Conservation (phyloP, 2,329 filamentous ascomycete genomes). For the Colletotrichum higginsianum region DNA sequence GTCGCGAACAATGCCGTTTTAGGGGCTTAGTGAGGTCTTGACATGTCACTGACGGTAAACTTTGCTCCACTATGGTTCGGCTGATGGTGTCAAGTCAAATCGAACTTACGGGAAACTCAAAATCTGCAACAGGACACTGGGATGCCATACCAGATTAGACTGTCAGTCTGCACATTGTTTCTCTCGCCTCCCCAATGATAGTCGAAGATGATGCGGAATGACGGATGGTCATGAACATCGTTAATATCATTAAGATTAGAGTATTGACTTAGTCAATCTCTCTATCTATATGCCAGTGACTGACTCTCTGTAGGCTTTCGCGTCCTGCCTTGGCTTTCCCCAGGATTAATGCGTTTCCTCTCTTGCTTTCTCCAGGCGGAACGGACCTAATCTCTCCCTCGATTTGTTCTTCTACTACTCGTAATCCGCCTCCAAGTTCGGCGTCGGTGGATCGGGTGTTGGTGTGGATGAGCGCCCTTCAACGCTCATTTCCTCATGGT, state of each 20-base stretch:
- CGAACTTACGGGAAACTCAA: background rate
- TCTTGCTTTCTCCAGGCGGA: background rate
- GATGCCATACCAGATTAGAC: background rate
- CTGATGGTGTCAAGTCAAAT: background rate
- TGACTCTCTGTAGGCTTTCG: constrained; percentile 1
- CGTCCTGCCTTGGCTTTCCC: background rate
- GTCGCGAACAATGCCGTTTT: constrained; percentile 22
- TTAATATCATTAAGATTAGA: constrained; percentile 37
- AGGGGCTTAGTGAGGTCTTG: background rate
- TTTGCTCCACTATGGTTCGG: background rate
- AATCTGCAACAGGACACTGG: no score
- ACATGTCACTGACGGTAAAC: constrained; percentile 10
- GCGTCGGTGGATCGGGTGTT: constrained; percentile 38
- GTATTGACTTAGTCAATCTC: constrained; percentile 13
- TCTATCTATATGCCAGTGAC: constrained; percentile 22
- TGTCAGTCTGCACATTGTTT: background rate
- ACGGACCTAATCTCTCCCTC: background rate
- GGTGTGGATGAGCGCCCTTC: constrained; percentile 43
- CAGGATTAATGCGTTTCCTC: constrained; percentile 6
- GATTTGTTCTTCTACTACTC: constrained; percentile 1
- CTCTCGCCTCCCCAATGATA: background rate
- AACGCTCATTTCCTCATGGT: constrained; percentile 39
- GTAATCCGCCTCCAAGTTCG: constrained; percentile 28
- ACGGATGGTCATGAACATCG: constrained; percentile 24
- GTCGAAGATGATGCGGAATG: no score